Conservation (phyloP, 768 basidiomycete genomes). For the Suillus hirtellus region DNA sequence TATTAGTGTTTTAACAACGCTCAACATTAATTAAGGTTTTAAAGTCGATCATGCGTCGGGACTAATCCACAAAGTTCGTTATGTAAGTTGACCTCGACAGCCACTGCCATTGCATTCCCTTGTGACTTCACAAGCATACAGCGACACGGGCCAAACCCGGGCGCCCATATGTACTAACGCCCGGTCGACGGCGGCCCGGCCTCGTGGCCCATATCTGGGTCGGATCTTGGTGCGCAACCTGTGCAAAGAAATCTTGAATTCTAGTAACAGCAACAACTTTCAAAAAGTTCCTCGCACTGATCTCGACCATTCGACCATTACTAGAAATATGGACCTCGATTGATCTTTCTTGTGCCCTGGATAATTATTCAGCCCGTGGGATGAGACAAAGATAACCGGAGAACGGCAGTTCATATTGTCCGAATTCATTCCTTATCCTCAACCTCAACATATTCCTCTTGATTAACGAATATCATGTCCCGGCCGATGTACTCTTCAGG, state of each 20-base stretch:
- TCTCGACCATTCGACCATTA: background rate
- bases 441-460: background rate
- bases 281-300: background rate
- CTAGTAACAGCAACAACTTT: background rate
- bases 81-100: no score
- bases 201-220: no score
- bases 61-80: no score
- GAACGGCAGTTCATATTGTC: background rate
- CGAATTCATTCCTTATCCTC: background rate
- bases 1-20: no score
- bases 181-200: no score
- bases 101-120: no score
- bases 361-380: background rate
- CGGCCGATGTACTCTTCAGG: conserved; percentile 19
- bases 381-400: conserved; percentile 1
- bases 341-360: background rate
- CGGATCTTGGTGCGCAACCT: background rate
- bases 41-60: no score
- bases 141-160: no score
- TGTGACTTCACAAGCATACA: no score
- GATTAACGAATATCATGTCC: background rate
- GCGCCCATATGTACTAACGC: no score
- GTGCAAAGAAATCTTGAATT: background rate
- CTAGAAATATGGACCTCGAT: background rate
- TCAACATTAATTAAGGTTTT: no score